These are phyloP conservation scores for Linnemannia schmuckeri DNA, from an alignment of 192 early-diverging fungal species.

Conservation along the genomic window DNA sequence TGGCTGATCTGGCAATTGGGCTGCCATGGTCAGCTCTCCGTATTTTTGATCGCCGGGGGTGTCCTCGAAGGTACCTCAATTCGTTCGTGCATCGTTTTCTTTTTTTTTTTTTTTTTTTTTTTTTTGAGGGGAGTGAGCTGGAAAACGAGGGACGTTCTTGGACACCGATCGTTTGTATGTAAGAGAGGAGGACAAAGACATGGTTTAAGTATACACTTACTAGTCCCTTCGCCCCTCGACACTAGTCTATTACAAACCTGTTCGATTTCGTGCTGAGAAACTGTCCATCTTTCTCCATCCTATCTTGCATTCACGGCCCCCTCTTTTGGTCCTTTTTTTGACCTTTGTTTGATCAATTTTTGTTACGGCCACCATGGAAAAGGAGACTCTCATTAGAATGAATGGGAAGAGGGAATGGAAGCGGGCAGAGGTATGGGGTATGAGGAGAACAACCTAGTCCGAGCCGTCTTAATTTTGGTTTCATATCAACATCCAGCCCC, in stretches of 20 bases:
- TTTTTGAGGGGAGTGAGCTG: too few species aligned
- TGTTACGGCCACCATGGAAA: too few species aligned
- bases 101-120: background rate
- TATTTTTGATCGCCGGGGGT: slow-evolving; percentile 19
- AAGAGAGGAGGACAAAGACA: background rate
- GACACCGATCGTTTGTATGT: background rate
- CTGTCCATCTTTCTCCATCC: background rate
- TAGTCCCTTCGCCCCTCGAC: background rate
- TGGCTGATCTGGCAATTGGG: slow-evolving; percentile 6
- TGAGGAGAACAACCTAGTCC: too few species aligned
- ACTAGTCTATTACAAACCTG: background rate
- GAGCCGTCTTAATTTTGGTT: background rate
- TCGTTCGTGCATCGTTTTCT: background rate
- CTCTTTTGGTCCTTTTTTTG: too few species aligned
- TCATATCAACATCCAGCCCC: too few species aligned
- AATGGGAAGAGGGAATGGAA: too few species aligned
- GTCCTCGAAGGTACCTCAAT: slow-evolving; percentile 26
- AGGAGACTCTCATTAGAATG: too few species aligned
- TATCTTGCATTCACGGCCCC: background rate
- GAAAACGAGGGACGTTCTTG: background rate
- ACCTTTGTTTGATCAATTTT: too few species aligned
- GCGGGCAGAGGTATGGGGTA: too few species aligned
- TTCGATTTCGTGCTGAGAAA: background rate
- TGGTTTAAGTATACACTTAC: background rate
- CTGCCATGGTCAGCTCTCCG: background rate